Base-by-base conservation (phyloP, 108 stramenopile species). In the Pseudonitzschia pungens region DNA sequence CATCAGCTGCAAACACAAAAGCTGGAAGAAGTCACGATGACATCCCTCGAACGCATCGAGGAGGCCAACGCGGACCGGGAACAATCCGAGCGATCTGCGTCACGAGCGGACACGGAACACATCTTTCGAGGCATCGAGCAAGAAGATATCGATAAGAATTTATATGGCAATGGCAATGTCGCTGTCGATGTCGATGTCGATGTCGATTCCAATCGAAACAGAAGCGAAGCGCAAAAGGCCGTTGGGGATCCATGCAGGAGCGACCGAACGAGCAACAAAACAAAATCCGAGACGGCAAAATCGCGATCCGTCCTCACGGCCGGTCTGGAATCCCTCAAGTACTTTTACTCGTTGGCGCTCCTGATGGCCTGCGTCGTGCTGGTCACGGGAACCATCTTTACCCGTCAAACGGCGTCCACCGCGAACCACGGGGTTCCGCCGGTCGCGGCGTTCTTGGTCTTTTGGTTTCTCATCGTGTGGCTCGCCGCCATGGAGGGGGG, bases 401-500 rank as follows among this genome's bases (percentile, higher is more conserved):
- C 83, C 29, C 69, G 72, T 16, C 81, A 91, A 73, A 88, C 90
- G 43, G 77, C 73, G 20, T 68, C 82, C n/a, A 64, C 85, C 21
- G 69, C 90, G 16, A 27, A 52, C n/a, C n/a, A n/a, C 4, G 81
- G 83, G 14, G 56, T 79, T 31, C 81, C 75, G 21, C 70, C 81
- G n/a, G 67, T 72, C 16, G 83, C 71, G 6, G 74, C 82, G 5
- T 75, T 87, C 31, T 27, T 77, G 33, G 27, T 91, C 12, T 62
- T 87, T 50, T 85, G 77, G 68, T 65, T 77, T 20, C 57, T 80
- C 29, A 72, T 91, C 36, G 21, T 80, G 0, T 88, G 87, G 87
- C 69, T 91, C 28, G 82, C 77, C 27, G 73, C 82, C 77, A 81
- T 88, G 69, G 90, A 91, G 66, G 90, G 90, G 44, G 87, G 86